Evolutionary conservation across 257 asterid genomes (phyloP).

Genomic region (Nicotiana otophora): DNA sequence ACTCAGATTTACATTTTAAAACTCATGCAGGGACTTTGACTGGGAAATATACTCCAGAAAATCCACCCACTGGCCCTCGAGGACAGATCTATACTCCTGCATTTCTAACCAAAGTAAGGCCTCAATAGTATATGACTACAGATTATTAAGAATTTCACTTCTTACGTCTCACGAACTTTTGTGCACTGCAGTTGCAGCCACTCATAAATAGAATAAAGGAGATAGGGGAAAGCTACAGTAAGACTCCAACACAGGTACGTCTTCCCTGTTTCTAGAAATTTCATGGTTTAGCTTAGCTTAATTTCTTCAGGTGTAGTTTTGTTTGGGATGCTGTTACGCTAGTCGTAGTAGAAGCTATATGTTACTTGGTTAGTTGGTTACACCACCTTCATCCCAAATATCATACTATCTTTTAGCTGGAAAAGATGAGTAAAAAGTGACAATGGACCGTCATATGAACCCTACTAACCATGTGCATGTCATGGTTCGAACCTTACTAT

Average conservation of each 20-base stretch:
- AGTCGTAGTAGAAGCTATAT: not conserved
- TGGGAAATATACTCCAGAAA: conserved; percentile 75
- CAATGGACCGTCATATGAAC: not conserved
- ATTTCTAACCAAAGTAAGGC: conserved; percentile 55
- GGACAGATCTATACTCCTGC: conserved; percentile 77
- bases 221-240: conserved; percentile 62
- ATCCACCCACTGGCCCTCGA: conserved; percentile 85
- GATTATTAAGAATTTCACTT: not conserved
- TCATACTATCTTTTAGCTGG: not conserved
- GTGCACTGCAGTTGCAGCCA: conserved; percentile 70
- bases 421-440: not conserved
- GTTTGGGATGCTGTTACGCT: not conserved
- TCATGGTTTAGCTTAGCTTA: not conserved
- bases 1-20: not conserved
- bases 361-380: not conserved
- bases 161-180: conserved; percentile 4
- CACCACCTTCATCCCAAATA: not conserved
- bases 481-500: not conserved
- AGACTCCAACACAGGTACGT: conserved; percentile 79
- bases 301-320: not conserved
- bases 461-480: not conserved
- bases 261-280: not conserved
- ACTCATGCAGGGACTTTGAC: conserved; percentile 70
- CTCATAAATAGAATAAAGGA: conserved; percentile 65
- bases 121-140: not conserved